Conservation (phyloP, 495 filamentous ascomycete genomes). For the Aspergillus funiculosus region DNA sequence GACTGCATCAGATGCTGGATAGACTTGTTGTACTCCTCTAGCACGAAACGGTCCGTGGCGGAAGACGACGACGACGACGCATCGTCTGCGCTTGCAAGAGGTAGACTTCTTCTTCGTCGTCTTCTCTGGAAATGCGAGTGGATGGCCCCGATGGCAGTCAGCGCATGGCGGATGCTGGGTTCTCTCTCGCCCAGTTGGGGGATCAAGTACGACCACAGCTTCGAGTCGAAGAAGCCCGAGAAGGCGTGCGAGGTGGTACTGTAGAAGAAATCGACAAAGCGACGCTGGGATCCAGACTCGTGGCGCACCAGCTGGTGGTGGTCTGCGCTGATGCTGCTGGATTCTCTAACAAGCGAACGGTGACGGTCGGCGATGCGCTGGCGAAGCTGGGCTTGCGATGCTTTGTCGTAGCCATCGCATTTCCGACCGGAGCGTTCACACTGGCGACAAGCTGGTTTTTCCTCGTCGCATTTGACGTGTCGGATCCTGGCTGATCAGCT, state of each 20-base stretch:
- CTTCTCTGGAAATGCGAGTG: background rate
- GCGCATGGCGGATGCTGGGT: conserved; percentile 14
- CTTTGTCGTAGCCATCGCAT: conserved; percentile 19
- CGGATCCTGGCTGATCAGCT: conserved; percentile 38
- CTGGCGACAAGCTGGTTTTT: conserved; percentile 49
- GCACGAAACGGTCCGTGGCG: conserved; percentile 4
- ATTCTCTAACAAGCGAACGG: background rate
- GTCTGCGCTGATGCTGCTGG: conserved; percentile 4
- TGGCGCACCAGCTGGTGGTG: conserved; percentile 13
- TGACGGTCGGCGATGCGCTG: background rate
- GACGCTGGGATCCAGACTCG: conserved; percentile 13
- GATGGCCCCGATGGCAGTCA: conserved; percentile 13
- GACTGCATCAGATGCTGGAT: conserved; percentile 21
- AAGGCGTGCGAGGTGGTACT: conserved; percentile 6
- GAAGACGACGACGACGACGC: no score
- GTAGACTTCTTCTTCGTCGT: background rate
- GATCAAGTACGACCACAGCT: conserved; percentile 14
- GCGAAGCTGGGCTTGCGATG: conserved; percentile 10
- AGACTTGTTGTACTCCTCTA: conserved; percentile 19
- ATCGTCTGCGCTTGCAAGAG: background rate
- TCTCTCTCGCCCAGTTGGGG: conserved; percentile 17
- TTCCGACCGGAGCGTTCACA: conserved; percentile 22
- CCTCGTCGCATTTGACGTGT: conserved; percentile 60
- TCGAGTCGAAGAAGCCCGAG: conserved; percentile 13
- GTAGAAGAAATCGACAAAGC: conserved; percentile 14